Evolutionary conservation across 2,329 filamentous ascomycete genomes (phyloP).

Genomic region (Neofusicoccum sp.): DNA sequence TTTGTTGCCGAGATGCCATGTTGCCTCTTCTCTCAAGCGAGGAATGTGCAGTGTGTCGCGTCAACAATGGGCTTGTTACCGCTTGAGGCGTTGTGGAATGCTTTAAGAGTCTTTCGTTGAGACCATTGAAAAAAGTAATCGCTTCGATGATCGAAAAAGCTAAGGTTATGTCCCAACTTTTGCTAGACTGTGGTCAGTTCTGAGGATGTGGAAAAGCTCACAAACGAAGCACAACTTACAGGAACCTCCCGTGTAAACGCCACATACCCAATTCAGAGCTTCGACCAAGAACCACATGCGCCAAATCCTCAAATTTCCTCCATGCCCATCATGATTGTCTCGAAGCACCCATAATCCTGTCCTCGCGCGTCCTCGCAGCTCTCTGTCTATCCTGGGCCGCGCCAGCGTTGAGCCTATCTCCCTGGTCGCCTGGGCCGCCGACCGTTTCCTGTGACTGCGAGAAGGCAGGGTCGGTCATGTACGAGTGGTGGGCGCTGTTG

Average conservation of each 20-base stretch:
- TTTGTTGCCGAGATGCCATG: neutral
- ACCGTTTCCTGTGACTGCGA: constrained; percentile 10
- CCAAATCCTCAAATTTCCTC: neutral
- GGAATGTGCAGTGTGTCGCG: neutral
- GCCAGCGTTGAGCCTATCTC: neutral
- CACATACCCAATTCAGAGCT: no score
- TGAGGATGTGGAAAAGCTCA: no score
- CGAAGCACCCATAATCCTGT: constrained; percentile 20
- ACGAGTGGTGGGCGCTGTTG: neutral
- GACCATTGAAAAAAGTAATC: neutral
- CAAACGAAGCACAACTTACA: no score
- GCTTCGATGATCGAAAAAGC: neutral
- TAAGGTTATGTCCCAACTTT: no score
- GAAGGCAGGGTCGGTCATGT: constrained; percentile 17
- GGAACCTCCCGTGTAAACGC: no score
- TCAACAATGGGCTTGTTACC: neutral
- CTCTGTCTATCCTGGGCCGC: neutral
- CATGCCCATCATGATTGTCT: constrained; percentile 1
- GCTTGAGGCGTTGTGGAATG: neutral
- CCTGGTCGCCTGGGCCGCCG: neutral
- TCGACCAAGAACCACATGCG: no score
- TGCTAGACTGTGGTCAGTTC: no score
- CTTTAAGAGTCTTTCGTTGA: neutral
- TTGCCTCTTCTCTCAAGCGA: neutral
- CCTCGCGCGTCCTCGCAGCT: constrained; percentile 13